Conservation (phyloP, 176 grass and related monocot genomes). For the Aechmea fasciata region DNA sequence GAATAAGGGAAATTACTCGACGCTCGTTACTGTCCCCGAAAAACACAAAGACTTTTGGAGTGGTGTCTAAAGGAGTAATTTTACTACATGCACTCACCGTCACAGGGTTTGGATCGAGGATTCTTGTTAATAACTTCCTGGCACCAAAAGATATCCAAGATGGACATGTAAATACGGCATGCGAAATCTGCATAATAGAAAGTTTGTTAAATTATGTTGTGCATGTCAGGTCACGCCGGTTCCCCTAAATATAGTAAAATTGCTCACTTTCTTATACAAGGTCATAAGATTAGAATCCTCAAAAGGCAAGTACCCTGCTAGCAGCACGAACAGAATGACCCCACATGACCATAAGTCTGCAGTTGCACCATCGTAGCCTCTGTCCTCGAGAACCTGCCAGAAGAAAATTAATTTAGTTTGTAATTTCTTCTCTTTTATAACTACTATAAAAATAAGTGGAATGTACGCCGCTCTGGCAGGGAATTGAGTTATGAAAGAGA, state of each 20-base stretch:
- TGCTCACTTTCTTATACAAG: slow-evolving; percentile 78
- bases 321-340: slow-evolving; percentile 43
- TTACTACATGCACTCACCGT: slow-evolving; percentile 45
- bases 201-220: neutral
- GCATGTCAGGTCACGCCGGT: neutral
- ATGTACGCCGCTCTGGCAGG: neutral
- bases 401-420: neutral
- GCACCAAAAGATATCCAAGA: slow-evolving; percentile 87
- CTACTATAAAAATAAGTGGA: neutral
- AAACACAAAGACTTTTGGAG: no score
- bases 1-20: no score
- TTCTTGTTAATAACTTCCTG: slow-evolving; percentile 75
- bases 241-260: neutral
- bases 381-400: slow-evolving; percentile 45
- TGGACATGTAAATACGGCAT: slow-evolving; percentile 69
- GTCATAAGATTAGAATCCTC: slow-evolving; percentile 89
- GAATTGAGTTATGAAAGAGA: neutral
- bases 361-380: slow-evolving; percentile 52
- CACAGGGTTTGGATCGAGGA: slow-evolving; percentile 76
- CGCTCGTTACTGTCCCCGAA: no score
- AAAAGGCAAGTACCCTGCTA: slow-evolving; percentile 91
- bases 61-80: neutral
- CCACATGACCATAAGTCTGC: slow-evolving; percentile 49
- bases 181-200: slow-evolving; percentile 49
- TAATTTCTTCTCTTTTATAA: neutral